Conservation (phyloP, 2,329 filamentous ascomycete genomes). For the Fusarium sp. region DNA sequence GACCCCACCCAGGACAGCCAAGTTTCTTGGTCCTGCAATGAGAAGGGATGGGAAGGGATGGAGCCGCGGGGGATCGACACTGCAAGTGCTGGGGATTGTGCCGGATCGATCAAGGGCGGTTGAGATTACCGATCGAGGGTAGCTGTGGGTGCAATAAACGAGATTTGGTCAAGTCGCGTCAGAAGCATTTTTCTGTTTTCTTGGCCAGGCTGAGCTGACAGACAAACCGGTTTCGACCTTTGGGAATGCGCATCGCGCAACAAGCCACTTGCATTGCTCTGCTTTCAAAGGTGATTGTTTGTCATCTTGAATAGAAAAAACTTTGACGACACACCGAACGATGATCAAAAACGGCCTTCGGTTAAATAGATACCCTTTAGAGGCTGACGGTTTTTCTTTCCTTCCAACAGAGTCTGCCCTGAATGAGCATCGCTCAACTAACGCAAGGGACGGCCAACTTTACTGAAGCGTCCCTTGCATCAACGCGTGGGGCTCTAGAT, state of each 20-base stretch:
- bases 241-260: background rate
- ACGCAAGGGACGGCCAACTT: conserved; percentile 22
- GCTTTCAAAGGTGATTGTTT: conserved; percentile 9
- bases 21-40: background rate
- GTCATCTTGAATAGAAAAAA: conserved; percentile 5
- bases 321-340: conserved; percentile 5
- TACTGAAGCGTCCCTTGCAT: conserved; percentile 18
- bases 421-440: conserved; percentile 9
- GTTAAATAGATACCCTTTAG: conserved; percentile 3
- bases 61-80: conserved; percentile 35
- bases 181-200: background rate
- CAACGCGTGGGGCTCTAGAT: conserved; percentile 4
- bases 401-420: background rate
- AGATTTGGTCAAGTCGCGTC: background rate
- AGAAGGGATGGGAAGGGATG: conserved; percentile 6
- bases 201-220: background rate
- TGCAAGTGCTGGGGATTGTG: conserved; percentile 27
- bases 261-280: background rate
- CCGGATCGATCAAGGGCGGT: conserved; percentile 4
- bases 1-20: background rate
- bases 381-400: conserved; percentile 21
- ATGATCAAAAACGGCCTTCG: conserved; percentile 12
- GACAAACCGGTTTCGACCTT: background rate
- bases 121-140: conserved; percentile 3
- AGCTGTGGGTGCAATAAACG: background rate